Base-by-base conservation (phyloP, 768 basidiomycete species). In the Panus rudis region DNA sequence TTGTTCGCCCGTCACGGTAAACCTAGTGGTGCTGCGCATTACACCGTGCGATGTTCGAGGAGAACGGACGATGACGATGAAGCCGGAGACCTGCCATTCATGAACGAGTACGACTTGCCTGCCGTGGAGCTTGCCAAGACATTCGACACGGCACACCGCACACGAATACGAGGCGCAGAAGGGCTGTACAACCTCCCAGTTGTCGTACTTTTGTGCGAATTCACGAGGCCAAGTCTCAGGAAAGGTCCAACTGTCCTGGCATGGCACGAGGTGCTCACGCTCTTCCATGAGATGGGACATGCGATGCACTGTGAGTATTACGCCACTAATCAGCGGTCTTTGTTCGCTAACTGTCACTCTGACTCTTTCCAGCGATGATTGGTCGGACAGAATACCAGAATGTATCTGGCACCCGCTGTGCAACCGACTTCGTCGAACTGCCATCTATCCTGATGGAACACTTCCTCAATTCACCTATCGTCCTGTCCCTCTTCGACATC, bases 221-320 rank as follows among this genome's bases (percentile, higher is more conserved):
- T 97, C 54, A 67, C 76, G 17, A 73, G 70, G 22, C 81, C 87
- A 17, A 68, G 77, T 3, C 48, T 72, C 14, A 63, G 72, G n/a
- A 64, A 70, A 11, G 84, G 82, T 1, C 75, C 88, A 4, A 81
- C 89, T 0, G 63, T 83, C 39, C 65, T 99, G 17, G 80, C 83
- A 44, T 98, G 93, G 92, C 84, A 86, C 53, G 92, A 98, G 52
- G 89, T 97, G 7, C 71, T 86, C 59, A 98, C 94, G 2, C 67
- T 98, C 19, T 96, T 92, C 66, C 96, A 99, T 55, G 96, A 99
- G 66, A 96, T 98, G 92, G 96, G 96, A 1, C 96, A 99, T 65
- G 96, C 96, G 10, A 92, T 99, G 78, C 96, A 99, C 60, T 99
- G 96, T 97, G 56, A 72, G 92, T 72, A 13, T n/a, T 11, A 31